A percentile compares a stretch with the other conserved stretches of the same genome.
These are phyloP conservation scores for Lentinula detonsa DNA, from an alignment of 768 basidiomycete genomes.

Conservation along the genomic window DNA sequence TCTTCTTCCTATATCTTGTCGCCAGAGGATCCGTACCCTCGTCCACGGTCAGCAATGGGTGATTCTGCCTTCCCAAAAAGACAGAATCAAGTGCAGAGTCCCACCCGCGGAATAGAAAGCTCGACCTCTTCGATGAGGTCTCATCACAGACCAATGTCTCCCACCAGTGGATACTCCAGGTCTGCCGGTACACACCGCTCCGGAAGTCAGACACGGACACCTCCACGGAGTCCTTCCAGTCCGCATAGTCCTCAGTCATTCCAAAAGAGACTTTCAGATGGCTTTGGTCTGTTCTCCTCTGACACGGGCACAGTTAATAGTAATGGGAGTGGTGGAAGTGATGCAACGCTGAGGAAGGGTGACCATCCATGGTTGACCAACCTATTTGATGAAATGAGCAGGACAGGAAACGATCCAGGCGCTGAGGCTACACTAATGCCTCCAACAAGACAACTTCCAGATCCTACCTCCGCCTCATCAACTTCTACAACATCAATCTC, in stretches of 20 bases:
- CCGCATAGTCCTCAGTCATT: conserved; percentile 31
- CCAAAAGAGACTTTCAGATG: conserved; percentile 11
- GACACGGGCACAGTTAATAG: conserved; percentile 2
- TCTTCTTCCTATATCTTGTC: conserved; percentile 24
- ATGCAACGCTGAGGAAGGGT: conserved; percentile 24
- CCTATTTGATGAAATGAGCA: conserved; percentile 12
- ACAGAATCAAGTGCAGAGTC: conserved; percentile 16
- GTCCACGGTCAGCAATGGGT: conserved; percentile 60
- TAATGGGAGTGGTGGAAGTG: conserved; percentile 11
- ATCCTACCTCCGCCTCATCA: conserved; percentile 1
- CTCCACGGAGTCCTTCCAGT: conserved; percentile 61
- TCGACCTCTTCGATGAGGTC: background rate
- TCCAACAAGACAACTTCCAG: background rate
- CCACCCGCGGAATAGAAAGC: background rate
- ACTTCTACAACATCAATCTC: background rate
- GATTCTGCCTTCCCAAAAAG: conserved; percentile 22
- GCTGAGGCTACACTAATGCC: conserved; percentile 9
- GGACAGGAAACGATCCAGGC: conserved; percentile 7
- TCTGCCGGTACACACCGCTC: background rate
- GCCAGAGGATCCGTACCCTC: conserved; percentile 53
- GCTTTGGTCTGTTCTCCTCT: background rate
- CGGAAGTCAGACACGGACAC: conserved; percentile 18
- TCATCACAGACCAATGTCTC: background rate
- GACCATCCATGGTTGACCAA: conserved; percentile 21
- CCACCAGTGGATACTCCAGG: background rate